Conservation (phyloP, 345 rosid genomes). For the Euphorbia tirucalli region DNA sequence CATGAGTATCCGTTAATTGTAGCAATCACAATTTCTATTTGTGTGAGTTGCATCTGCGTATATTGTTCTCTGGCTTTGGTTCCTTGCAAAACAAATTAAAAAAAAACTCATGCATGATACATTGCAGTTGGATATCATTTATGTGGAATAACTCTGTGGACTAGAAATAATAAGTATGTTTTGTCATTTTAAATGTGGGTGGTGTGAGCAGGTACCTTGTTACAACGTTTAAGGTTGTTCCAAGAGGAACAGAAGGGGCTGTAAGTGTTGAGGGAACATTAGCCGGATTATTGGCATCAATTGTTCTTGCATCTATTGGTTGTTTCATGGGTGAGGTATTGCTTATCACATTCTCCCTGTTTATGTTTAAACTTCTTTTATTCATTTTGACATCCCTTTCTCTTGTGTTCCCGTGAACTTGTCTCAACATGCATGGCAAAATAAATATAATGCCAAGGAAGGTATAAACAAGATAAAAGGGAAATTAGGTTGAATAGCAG, state of each 20-base stretch:
- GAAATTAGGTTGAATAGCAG: neutral
- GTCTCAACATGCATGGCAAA: neutral
- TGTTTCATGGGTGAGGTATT: constrained; percentile 71
- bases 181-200: constrained; percentile 1
- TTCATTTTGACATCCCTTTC: neutral
- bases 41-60: neutral
- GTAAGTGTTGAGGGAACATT: constrained; percentile 91
- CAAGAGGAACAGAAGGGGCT: constrained; percentile 97
- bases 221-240: constrained; percentile 81
- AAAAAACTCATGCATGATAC: neutral
- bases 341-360: constrained; percentile 4
- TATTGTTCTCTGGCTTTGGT: neutral
- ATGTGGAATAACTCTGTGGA: neutral
- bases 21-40: neutral
- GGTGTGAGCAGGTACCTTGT: constrained; percentile 64
- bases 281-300: constrained; percentile 81
- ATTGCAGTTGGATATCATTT: neutral
- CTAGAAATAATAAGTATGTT: neutral
- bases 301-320: constrained; percentile 62
- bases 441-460: neutral
- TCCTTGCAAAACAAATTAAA: neutral
- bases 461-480: neutral
- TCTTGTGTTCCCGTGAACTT: neutral
- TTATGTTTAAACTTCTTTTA: neutral
- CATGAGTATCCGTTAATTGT: neutral